A percentile compares a stretch with the other conserved stretches of the same genome.
These are phyloP conservation scores for Debaryomyces nepalensis DNA, from an alignment of 1,139 yeast species.

Conservation along the genomic window DNA sequence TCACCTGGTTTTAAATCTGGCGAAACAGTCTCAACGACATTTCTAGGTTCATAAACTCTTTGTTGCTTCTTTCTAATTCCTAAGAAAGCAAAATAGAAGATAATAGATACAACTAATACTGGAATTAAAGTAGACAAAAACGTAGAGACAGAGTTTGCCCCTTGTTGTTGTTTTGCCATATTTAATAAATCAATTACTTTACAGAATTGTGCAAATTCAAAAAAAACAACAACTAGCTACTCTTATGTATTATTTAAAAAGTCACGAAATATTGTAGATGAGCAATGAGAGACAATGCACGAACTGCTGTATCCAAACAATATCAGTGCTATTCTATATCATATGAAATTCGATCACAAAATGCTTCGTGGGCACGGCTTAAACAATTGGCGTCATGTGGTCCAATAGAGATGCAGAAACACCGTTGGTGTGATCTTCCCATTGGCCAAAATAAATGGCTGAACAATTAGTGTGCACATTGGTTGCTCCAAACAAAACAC, in stretches of 20 bases:
- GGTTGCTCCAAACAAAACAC: background rate
- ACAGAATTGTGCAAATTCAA: background rate
- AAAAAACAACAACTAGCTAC: constrained; percentile 2
- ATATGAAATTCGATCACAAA: constrained; percentile 9
- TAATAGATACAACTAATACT: constrained; percentile 52
- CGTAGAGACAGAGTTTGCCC: constrained; percentile 39
- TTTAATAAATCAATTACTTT: constrained; percentile 1
- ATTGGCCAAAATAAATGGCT: constrained; percentile 2
- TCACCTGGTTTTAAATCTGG: constrained; percentile 53
- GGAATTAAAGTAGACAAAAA: constrained; percentile 46
- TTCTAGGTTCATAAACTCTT: constrained; percentile 84
- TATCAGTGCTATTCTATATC: background rate
- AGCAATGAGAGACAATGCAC: constrained; percentile 7
- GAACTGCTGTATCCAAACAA: background rate
- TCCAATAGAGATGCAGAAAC: background rate
- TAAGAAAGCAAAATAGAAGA: constrained; percentile 64
- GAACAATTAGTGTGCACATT: background rate
- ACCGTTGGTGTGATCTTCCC: background rate
- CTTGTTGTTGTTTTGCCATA: constrained; percentile 10
- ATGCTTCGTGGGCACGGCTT: constrained; percentile 2
- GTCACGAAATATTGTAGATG: constrained; percentile 8
- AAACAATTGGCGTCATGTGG: constrained; percentile 5
- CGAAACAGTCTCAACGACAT: constrained; percentile 49
- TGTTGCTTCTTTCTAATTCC: constrained; percentile 63
- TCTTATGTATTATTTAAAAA: constrained; percentile 4